These are phyloP conservation scores for Trichoderma brevicompactum DNA, from an alignment of 2,329 filamentous ascomycete species.

Conservation along the genomic window DNA sequence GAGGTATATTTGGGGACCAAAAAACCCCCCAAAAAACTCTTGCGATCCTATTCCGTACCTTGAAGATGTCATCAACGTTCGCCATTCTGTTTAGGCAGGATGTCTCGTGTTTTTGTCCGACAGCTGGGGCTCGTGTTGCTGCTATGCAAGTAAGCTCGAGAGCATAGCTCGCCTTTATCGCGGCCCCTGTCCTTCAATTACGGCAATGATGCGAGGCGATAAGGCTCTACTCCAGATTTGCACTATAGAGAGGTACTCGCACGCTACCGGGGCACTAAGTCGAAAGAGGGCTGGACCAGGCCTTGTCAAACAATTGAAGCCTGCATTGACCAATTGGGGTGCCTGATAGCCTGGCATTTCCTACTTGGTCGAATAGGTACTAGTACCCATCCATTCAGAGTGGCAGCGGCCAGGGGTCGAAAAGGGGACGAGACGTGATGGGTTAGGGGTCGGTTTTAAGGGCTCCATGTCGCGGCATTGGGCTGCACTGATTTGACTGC, in stretches of 20 bases:
- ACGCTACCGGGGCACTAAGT: not conserved
- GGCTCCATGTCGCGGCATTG: slow-evolving; percentile 23
- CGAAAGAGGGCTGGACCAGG: not conserved
- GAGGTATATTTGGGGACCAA: too few species aligned
- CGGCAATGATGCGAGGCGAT: slow-evolving; percentile 23
- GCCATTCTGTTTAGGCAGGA: slow-evolving; percentile 50
- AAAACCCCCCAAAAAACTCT: not conserved
- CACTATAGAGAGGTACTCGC: not conserved
- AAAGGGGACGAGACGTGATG: slow-evolving; percentile 20
- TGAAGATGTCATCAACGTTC: slow-evolving; percentile 64
- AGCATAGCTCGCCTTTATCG: slow-evolving; percentile 21
- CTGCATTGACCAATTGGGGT: slow-evolving; percentile 16
- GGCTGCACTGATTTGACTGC: slow-evolving; percentile 8
- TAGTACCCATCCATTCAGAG: slow-evolving; percentile 6
- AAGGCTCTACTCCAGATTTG: not conserved
- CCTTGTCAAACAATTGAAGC: not conserved
- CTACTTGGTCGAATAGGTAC: not conserved
- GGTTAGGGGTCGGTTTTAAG: slow-evolving; percentile 27
- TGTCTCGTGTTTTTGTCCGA: slow-evolving; percentile 2
- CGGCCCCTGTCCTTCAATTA: slow-evolving; percentile 27
- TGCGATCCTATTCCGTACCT: slow-evolving; percentile 41
- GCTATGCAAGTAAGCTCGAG: slow-evolving; percentile 4
- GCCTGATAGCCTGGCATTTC: slow-evolving; percentile 15
- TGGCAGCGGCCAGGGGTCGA: slow-evolving; percentile 7
- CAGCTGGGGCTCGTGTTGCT: not conserved